phyloP scores from a whole-genome alignment of 148 eudicot genomes.

The Cornus florida region DNA sequence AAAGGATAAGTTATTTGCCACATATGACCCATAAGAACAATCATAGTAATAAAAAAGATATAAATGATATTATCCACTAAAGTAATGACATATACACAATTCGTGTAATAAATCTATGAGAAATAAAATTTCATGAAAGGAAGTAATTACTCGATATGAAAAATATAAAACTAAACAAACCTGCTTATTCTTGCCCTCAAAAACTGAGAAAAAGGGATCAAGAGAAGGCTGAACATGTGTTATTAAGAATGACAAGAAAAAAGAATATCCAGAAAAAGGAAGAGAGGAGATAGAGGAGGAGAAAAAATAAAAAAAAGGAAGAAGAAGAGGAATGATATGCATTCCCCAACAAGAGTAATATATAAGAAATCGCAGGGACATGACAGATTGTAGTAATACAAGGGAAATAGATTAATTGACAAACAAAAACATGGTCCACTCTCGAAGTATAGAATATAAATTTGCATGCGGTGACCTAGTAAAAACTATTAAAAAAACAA shows the following conservation, averaged over 20 bases:
- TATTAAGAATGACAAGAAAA: neutral
- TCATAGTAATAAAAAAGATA: neutral
- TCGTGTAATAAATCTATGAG: neutral
- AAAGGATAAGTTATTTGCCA: neutral
- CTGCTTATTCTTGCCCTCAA: neutral
- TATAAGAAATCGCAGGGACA: neutral
- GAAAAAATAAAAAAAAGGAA: too few relatives aligned
- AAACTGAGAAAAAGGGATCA: too few relatives aligned
- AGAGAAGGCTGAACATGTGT: too few relatives aligned
- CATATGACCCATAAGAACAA: neutral
- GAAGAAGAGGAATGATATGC: neutral
- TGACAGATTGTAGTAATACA: neutral
- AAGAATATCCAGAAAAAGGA: neutral
- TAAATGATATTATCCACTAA: neutral
- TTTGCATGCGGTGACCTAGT: neutral
- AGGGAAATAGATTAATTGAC: neutral
- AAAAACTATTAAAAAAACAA: too few relatives aligned
- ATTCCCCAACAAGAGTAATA: neutral
- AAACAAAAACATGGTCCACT: neutral
- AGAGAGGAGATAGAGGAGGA: neutral
- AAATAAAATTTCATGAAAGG: neutral
- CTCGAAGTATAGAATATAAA: neutral
- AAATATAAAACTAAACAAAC: neutral
- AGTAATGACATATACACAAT: neutral
- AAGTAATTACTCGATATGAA: neutral